These are phyloP conservation scores for Lodderomyces pseudojiufengensis DNA, from an alignment of 1,139 yeast species.

Conservation along the genomic window DNA sequence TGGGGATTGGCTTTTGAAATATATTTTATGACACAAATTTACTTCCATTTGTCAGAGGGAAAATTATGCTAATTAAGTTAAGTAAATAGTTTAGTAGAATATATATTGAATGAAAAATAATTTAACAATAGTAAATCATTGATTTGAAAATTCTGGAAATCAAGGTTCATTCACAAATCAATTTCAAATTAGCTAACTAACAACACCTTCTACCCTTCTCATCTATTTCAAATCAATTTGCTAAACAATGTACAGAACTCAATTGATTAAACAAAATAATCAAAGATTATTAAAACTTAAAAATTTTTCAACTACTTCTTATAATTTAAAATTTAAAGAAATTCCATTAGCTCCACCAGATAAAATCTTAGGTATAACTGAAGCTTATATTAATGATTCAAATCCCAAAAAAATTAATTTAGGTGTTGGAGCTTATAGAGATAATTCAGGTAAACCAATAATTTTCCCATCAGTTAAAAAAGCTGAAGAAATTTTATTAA, in stretches of 20 bases:
- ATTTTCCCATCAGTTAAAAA: conserved; percentile 47
- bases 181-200: no score
- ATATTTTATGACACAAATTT: no score
- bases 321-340: conserved; percentile 29
- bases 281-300: conserved; percentile 7
- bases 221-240: background rate
- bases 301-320: conserved; percentile 10
- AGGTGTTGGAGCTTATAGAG: conserved; percentile 52
- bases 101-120: no score
- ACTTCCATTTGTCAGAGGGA: no score
- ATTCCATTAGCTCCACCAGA: conserved; percentile 69
- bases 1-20: no score
- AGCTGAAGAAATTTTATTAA: conserved; percentile 40
- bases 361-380: conserved; percentile 66
- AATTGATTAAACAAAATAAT: conserved; percentile 11
- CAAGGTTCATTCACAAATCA: no score
- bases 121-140: no score
- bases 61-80: no score
- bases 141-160: no score
- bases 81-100: no score
- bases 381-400: conserved; percentile 42
- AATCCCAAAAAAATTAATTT: conserved; percentile 44
- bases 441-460: conserved; percentile 45
- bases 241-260: conserved; percentile 14
- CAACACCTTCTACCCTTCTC: background rate